Conservation (phyloP, 108 stramenopile genomes). For the Cylindrotheca closterium region DNA sequence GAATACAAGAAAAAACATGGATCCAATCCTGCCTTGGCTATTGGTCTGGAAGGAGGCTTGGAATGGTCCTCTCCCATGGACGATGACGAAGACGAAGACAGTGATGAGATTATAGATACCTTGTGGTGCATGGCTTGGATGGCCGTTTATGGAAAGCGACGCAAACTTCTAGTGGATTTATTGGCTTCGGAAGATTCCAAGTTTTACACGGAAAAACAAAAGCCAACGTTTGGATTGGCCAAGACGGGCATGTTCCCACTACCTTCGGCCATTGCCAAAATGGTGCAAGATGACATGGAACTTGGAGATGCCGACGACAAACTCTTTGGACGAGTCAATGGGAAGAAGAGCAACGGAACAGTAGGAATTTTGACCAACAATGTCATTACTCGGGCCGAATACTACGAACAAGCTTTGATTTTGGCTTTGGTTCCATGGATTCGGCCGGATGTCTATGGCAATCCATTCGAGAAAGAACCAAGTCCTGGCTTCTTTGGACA, state of each 20-base stretch:
- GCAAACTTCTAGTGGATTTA: slow-evolving; percentile 20
- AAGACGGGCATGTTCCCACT: slow-evolving; percentile 85
- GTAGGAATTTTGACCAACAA: slow-evolving; percentile 85
- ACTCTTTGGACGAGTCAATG: slow-evolving; percentile 67
- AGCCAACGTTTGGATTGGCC: slow-evolving; percentile 44
- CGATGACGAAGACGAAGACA: neutral
- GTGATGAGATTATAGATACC: slow-evolving; percentile 16
- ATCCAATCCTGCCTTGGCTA: slow-evolving; percentile 55
- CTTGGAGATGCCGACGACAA: slow-evolving; percentile 89
- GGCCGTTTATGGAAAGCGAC: slow-evolving; percentile 69
- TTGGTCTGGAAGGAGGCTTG: slow-evolving; percentile 94
- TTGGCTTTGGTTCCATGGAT: slow-evolving; percentile 85
- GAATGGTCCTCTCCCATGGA: slow-evolving; percentile 43
- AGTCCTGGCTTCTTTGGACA: slow-evolving; percentile 6
- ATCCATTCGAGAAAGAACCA: neutral
- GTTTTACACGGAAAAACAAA: slow-evolving; percentile 4
- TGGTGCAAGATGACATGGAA: slow-evolving; percentile 82
- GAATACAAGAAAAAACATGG: slow-evolving; percentile 33
- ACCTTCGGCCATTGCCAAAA: slow-evolving; percentile 57
- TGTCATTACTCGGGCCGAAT: slow-evolving; percentile 74
- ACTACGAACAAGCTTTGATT: slow-evolving; percentile 87
- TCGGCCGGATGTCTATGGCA: slow-evolving; percentile 52
- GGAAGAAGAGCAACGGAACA: slow-evolving; percentile 80
- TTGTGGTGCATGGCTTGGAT: slow-evolving; percentile 94
- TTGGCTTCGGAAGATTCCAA: slow-evolving; percentile 24